Base-by-base conservation (phyloP, 495 filamentous ascomycete species). In the Penicillium lagena region DNA sequence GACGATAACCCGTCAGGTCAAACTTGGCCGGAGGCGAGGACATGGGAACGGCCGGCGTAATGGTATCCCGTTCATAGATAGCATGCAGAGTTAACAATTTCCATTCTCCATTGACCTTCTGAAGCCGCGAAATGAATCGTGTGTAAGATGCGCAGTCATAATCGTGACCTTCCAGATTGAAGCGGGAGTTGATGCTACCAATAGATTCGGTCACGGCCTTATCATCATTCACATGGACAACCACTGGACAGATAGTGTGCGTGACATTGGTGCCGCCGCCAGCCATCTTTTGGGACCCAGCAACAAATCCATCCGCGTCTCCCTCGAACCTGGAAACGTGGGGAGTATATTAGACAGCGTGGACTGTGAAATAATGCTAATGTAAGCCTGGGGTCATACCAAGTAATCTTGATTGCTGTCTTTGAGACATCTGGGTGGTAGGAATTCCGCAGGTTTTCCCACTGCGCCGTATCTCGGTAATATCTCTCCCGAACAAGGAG, bases 371-470 rank as follows among this genome's bases (percentile, higher is more conserved):
- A 22, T 4, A 0, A 22, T 0, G 22, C 22, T 22, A 22, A 22
- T 22, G 22, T 22, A 22, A 6, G 22, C 22, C 2, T 2, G 22
- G 22, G 2, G 22, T 22, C n/a, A 30, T 35, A 45, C 42, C 41
- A 50, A 15, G 42, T 43, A 12, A 50, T 44, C 11, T 50, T 40
- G n/a, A 50, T 45, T 7, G 10, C 12, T 35, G 47, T 40, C 13
- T 35, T 43, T 1, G 41, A 49, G 22, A 30, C 29, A 22, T 46
- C 36, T 27, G 5, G 34, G 31, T 39, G 29, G 36, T 13, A 5
- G 1, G 8, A 7, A 12, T 27, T n/a, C 33, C 5, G 14, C 12
- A 17, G 8, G 29, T 32, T 35, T 46, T 46, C 44, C 27, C 15
- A 22, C 12, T 35, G 22, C 12, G 39, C 22, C 22, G 22, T 22